These are phyloP conservation scores for Tetragonia tetragonoides DNA, from an alignment of 148 eudicot genomes.

Conservation along the genomic window DNA sequence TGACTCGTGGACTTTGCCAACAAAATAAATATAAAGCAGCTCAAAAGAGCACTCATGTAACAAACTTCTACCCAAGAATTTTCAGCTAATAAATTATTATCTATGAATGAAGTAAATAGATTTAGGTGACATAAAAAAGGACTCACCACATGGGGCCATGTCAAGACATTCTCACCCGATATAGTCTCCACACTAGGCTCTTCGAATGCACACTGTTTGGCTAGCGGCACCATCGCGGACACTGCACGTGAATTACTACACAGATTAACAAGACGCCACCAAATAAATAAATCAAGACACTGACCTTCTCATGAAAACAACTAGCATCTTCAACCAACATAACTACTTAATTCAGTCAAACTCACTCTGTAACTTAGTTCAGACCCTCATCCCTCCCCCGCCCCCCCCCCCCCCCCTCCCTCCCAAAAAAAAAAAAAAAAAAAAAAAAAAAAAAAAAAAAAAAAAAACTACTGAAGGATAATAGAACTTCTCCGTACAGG, in stretches of 20 bases:
- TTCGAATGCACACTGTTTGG: conserved; percentile 98
- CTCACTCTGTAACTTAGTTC: neutral
- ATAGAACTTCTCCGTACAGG: neutral
- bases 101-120: neutral
- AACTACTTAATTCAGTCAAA: neutral
- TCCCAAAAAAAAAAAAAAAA: no score
- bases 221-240: conserved; percentile 94
- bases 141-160: conserved; percentile 99
- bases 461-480: neutral
- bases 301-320: neutral
- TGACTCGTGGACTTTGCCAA: no score
- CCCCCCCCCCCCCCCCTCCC: neutral
- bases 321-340: neutral
- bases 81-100: neutral
- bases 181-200: conserved; percentile 95
- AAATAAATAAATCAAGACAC: no score
- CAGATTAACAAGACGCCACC: no score
- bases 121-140: conserved; percentile 10
- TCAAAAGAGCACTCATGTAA: no score
- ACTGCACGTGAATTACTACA: conserved; percentile 40
- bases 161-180: conserved; percentile 82
- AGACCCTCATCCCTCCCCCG: no score
- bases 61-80: no score
- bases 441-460: no score
- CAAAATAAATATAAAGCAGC: no score